Base-by-base conservation (phyloP, 2,329 filamentous ascomycete genomes). In the Botrytis tulipae region DNA sequence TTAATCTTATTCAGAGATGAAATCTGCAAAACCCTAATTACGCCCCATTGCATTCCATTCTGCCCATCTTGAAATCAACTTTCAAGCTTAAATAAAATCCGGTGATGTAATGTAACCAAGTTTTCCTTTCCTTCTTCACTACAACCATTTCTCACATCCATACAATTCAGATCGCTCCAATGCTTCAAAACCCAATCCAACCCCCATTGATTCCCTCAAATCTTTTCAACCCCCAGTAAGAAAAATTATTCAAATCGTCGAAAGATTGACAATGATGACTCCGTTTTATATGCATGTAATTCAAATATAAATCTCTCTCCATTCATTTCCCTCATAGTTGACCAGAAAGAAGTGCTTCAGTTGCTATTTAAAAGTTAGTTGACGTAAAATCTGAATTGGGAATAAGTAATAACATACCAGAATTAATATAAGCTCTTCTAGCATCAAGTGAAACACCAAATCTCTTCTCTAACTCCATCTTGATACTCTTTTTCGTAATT, bases 401-500 rank as follows among this genome's bases (percentile, higher is more conserved):
- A 44, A 35, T 57, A 66, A 35, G 35, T 54, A 32, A 22, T 60
- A 76, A 88, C 92, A 84, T 90, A 95, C 93, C 93, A 84, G 91
- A 94, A 82, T 94, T 95, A 82, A 99, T 98, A 83, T 98, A 99
- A 73, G 93, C 90, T 83, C 95, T 92, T 87, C 93, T 97, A 71
- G 90, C 86, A 82, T 98, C 95, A 74, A 99, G 87, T 74, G 91
- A 89, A 76, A 97, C 91, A 75, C 93, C 93, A 80, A 99, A 99
- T 76, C 95, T 89, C 80, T 90, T 90, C 87, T 99, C 96, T 73
- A 99, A 85, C 85, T 99, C 96, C 78, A 89, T 84, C 87, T 98
- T 98, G 83, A 99, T 93, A 79, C 93, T 94, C 89, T 99, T 99
- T 90, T 99, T 99, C 77, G 96, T 99, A 61, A 99, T 93, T 7